A percentile compares a stretch with the other conserved stretches of the same genome.
These are phyloP conservation scores for Plasmodium adleri DNA, from an alignment of 169 alveolate species.

Conservation along the genomic window DNA sequence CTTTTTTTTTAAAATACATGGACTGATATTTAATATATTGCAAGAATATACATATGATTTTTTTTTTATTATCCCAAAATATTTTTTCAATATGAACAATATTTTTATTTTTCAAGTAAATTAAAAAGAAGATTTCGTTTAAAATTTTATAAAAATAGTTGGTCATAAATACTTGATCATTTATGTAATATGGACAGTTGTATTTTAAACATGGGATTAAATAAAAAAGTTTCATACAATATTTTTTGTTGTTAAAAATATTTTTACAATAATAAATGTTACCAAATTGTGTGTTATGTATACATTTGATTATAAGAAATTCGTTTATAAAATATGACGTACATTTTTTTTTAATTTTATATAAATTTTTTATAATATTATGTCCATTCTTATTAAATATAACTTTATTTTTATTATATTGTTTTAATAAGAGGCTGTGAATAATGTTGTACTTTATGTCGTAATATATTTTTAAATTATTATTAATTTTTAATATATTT, in stretches of 20 bases:
- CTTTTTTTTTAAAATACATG: constrained; percentile 58
- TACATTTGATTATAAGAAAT: constrained; percentile 53
- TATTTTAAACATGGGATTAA: constrained; percentile 41
- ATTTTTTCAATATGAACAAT: constrained; percentile 56
- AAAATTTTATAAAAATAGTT: constrained; percentile 51
- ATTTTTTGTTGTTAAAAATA: constrained; percentile 51
- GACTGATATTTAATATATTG: constrained; percentile 60
- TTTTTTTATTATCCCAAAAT: constrained; percentile 51
- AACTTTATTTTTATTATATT: constrained; percentile 2
- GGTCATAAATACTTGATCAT: constrained; percentile 42
- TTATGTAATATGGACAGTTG: constrained; percentile 52
- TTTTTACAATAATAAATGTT: constrained; percentile 48
- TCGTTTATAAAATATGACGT: constrained; percentile 54
- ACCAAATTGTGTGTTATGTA: constrained; percentile 40
- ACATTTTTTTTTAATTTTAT: constrained; percentile 61
- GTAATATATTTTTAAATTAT: constrained; percentile 37
- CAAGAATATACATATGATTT: constrained; percentile 18
- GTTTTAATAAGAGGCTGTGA: constrained; percentile 38
- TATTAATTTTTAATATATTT: constrained; percentile 58
- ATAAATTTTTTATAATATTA: constrained; percentile 5
- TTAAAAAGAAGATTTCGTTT: constrained; percentile 59
- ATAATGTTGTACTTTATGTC: constrained; percentile 54
- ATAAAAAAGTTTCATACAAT: constrained; percentile 53
- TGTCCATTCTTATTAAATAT: neutral
- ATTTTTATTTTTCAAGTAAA: constrained; percentile 45